Percentiles rank a stretch among this genome's conserved stretches.
phyloP scores from a whole-genome alignment of 129 eudicot genomes.

The Rutidosis leptorrhynchoides region DNA sequence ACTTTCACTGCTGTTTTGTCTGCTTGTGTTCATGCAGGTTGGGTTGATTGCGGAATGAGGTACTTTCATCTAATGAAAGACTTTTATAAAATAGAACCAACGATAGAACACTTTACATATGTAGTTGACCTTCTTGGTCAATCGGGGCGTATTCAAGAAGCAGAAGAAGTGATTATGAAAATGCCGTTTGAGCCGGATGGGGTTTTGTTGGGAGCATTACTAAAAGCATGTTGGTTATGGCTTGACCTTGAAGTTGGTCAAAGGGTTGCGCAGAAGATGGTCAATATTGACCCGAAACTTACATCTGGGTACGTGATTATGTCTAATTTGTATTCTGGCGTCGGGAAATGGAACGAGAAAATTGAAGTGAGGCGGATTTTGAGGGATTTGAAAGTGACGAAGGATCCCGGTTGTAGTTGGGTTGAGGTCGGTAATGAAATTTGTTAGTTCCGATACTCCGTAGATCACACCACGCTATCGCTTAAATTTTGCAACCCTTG shows the following conservation, averaged over 20 bases:
- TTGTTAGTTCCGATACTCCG: constrained; percentile 52
- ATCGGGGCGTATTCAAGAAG: constrained; percentile 60
- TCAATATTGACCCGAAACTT: constrained; percentile 38
- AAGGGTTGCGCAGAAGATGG: constrained; percentile 54
- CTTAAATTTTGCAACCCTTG: constrained; percentile 40
- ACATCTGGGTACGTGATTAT: constrained; percentile 48
- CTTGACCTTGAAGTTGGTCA: constrained; percentile 56
- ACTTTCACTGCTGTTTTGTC: constrained; percentile 62
- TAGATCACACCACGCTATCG: constrained; percentile 42
- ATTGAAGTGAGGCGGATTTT: constrained; percentile 35
- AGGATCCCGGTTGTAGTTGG: constrained; percentile 40
- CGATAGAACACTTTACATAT: constrained; percentile 66
- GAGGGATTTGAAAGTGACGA: constrained; percentile 41
- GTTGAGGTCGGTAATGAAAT: constrained; percentile 48
- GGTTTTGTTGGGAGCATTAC: constrained; percentile 47
- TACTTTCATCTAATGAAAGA: constrained; percentile 42
- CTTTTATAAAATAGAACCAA: constrained; percentile 42
- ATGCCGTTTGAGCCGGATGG: constrained; percentile 54
- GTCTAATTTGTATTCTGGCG: constrained; percentile 62
- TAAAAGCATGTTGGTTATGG: constrained; percentile 68
- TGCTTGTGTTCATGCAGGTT: constrained; percentile 54
- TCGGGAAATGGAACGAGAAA: constrained; percentile 59
- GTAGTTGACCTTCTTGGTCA: constrained; percentile 65
- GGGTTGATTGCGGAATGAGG: constrained; percentile 49
- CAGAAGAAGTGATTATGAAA: constrained; percentile 49